These are phyloP conservation scores for Coemansia sp. DNA, from an alignment of 192 early-diverging fungal genomes.

Conservation along the genomic window DNA sequence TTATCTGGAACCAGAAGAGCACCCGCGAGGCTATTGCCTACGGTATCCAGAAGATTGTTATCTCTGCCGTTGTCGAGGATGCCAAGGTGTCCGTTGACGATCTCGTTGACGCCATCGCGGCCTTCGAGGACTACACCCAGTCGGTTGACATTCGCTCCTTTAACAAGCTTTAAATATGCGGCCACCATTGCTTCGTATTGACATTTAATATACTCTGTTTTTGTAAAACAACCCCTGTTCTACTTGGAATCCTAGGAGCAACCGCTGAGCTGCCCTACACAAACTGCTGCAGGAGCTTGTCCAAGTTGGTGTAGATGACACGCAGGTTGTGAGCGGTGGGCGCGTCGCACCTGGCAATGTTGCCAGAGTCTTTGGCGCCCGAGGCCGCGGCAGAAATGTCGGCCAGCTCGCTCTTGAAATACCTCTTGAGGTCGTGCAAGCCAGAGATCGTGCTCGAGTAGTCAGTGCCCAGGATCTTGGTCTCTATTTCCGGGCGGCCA, in stretches of 20 bases:
- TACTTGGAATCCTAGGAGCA: too few relatives aligned
- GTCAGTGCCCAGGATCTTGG: slow-evolving; percentile 31
- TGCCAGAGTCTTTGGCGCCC: neutral
- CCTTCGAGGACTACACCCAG: slow-evolving; percentile 88
- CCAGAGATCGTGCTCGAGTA: slow-evolving; percentile 17
- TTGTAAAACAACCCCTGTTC: neutral
- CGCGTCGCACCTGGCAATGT: slow-evolving; percentile 20
- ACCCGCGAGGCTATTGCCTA: slow-evolving; percentile 86
- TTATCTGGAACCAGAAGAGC: slow-evolving; percentile 80
- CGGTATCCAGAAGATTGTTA: slow-evolving; percentile 96
- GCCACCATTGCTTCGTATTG: neutral
- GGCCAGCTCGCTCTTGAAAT: slow-evolving; percentile 15
- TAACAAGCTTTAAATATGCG: slow-evolving; percentile 80
- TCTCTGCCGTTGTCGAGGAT: slow-evolving; percentile 92
- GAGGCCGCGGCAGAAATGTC: slow-evolving; percentile 2
- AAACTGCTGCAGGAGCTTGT: slow-evolving; percentile 37
- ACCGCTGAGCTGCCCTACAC: too few relatives aligned
- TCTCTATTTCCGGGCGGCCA: slow-evolving; percentile 18
- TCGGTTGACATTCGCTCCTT: slow-evolving; percentile 88
- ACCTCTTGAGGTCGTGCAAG: slow-evolving; percentile 27
- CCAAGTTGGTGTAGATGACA: slow-evolving; percentile 28
- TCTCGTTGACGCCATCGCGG: slow-evolving; percentile 78
- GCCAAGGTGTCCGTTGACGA: slow-evolving; percentile 89
- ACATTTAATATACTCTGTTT: slow-evolving; percentile 7
- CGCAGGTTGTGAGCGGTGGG: slow-evolving; percentile 48